phyloP scores from a whole-genome alignment of 495 filamentous ascomycete species.

The Evansstolkia leycettana region DNA sequence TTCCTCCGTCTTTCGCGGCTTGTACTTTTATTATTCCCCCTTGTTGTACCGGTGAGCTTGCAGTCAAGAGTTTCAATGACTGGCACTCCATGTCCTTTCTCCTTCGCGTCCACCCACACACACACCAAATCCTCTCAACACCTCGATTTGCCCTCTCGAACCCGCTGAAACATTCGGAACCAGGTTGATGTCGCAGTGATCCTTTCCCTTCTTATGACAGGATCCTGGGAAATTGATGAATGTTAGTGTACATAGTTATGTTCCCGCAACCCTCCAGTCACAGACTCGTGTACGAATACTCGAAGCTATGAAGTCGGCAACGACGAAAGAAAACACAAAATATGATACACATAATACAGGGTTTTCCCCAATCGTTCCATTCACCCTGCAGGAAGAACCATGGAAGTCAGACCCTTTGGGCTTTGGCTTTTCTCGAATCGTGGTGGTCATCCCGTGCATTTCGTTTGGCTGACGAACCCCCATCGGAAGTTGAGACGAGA shows the following conservation, averaged over 20 bases:
- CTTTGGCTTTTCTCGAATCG: constrained; percentile 26
- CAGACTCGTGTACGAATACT: constrained; percentile 25
- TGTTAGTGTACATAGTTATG: constrained; percentile 33
- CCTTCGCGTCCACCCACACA: constrained; percentile 8
- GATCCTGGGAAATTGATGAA: constrained; percentile 14
- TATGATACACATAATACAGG: constrained; percentile 21
- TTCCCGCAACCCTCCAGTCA: constrained; percentile 13
- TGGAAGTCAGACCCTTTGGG: constrained; percentile 19
- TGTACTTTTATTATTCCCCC: constrained; percentile 29
- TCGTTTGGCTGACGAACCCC: constrained; percentile 13
- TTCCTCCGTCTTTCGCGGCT: constrained; percentile 8
- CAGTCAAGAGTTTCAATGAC: background rate
- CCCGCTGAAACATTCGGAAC: constrained; percentile 7
- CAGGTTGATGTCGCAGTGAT: constrained; percentile 11
- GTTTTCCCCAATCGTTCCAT: constrained; percentile 7
- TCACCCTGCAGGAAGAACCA: background rate
- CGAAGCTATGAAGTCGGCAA: constrained; percentile 31
- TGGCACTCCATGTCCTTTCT: constrained; percentile 2
- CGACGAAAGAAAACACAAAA: constrained; percentile 18
- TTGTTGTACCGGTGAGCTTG: constrained; percentile 10
- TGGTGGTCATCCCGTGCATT: constrained; percentile 16
- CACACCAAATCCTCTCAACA: constrained; percentile 2
- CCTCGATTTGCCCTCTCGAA: constrained; percentile 4
- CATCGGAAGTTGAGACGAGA: constrained; percentile 4
- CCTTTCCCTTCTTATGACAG: constrained; percentile 8